phyloP scores from a whole-genome alignment of 2,329 filamentous ascomycete genomes.

The Fusarium falciforme region DNA sequence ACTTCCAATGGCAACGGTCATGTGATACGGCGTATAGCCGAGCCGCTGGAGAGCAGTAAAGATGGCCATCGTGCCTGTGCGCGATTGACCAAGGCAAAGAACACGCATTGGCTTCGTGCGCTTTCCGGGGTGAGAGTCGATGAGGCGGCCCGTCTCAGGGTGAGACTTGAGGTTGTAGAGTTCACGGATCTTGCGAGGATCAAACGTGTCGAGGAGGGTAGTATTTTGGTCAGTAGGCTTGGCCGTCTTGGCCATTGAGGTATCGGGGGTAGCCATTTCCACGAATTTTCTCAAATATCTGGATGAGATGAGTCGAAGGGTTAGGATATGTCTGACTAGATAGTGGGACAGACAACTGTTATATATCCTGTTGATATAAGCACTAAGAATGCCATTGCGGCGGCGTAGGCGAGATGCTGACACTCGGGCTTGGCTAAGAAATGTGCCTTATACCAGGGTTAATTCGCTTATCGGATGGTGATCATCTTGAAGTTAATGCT shows the following conservation, averaged over 20 bases:
- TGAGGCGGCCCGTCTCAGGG: conserved; percentile 23
- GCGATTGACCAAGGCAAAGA: conserved; percentile 30
- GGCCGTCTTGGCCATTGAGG: neutral
- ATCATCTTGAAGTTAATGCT: neutral
- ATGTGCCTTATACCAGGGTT: neutral
- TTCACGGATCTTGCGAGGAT: neutral
- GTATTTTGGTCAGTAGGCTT: neutral
- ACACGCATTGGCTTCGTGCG: conserved; percentile 30
- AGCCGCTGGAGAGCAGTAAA: conserved; percentile 18
- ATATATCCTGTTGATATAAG: neutral
- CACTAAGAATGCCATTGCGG: neutral
- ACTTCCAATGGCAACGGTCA: conserved; percentile 11
- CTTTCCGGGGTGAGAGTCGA: conserved; percentile 24
- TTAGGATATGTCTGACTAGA: neutral
- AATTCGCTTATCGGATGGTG: neutral
- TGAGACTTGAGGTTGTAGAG: conserved; percentile 28
- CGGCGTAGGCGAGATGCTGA: neutral
- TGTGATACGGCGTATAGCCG: conserved; percentile 29
- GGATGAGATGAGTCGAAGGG: neutral
- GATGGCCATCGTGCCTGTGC: conserved; percentile 14
- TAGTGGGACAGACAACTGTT: neutral
- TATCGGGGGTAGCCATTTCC: neutral
- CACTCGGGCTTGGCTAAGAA: neutral
- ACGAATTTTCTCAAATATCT: too few relatives aligned
- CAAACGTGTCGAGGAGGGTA: neutral